Conservation (phyloP, 2,329 filamentous ascomycete species). For the Nigrospora oryzae region DNA sequence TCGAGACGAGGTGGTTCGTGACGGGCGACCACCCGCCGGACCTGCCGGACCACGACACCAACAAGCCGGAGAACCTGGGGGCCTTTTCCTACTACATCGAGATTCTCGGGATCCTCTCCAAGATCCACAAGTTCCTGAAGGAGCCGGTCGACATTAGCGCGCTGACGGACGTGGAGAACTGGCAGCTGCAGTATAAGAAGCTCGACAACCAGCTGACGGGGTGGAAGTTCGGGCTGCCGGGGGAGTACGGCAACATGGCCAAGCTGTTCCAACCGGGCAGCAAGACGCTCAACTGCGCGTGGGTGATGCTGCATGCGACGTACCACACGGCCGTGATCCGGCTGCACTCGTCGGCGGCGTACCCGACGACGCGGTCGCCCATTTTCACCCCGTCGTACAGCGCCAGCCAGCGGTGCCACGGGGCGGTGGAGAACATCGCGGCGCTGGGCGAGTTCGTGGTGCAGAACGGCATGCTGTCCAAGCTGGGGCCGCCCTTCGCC, state of each 20-base stretch:
- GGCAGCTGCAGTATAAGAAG: conserved; percentile 81
- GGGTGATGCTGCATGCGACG: conserved; percentile 86
- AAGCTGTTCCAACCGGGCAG: conserved; percentile 65
- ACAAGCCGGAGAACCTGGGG: conserved; percentile 72
- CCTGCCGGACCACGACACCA: conserved; percentile 51
- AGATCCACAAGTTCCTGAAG: conserved; percentile 83
- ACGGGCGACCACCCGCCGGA: conserved; percentile 34
- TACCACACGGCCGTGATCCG: conserved; percentile 87
- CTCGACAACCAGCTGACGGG: conserved; percentile 70
- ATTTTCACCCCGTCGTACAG: conserved; percentile 87
- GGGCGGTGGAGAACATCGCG: conserved; percentile 75
- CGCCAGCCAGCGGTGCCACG: conserved; percentile 74
- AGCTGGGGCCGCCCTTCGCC: conserved; percentile 82
- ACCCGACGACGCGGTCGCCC: conserved; percentile 78
- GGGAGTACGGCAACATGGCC: conserved; percentile 77
- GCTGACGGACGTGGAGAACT: conserved; percentile 75
- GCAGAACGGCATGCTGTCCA: conserved; percentile 63
- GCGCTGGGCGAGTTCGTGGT: conserved; percentile 72
- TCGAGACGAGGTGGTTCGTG: conserved; percentile 78
- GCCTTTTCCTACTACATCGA: conserved; percentile 88
- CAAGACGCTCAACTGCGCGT: conserved; percentile 68
- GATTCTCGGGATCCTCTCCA: conserved; percentile 76
- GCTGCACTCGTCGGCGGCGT: conserved; percentile 84
- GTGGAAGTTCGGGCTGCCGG: conserved; percentile 78
- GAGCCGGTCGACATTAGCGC: conserved; percentile 83